A percentile compares a stretch with the other conserved stretches of the same genome.
Conservation (phyloP, 805 yeast genomes). For the Maudiozyma turicensis region DNA sequence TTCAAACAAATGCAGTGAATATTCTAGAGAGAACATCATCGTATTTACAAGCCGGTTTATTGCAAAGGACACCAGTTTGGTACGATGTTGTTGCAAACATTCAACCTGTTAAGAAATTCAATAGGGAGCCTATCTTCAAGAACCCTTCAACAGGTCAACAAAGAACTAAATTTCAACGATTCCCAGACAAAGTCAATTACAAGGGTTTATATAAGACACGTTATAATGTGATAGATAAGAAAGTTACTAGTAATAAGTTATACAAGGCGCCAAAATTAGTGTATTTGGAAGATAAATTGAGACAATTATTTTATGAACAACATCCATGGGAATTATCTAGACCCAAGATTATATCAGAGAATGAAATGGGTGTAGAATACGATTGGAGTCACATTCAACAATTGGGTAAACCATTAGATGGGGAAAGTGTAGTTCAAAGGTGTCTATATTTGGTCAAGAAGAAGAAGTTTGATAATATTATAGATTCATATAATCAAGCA, state of each 20-base stretch:
- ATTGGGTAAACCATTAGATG: constrained; percentile 65
- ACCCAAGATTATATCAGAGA: constrained; percentile 77
- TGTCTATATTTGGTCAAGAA: constrained; percentile 45
- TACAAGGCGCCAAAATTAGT: constrained; percentile 25
- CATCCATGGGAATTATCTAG: constrained; percentile 98
- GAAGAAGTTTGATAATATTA: constrained; percentile 27
- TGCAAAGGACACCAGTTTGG: constrained; percentile 77
- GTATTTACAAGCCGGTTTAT: constrained; percentile 59
- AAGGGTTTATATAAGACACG: constrained; percentile 30
- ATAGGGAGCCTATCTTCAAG: constrained; percentile 21
- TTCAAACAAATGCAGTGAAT: constrained; percentile 63
- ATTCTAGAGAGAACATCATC: constrained; percentile 77
- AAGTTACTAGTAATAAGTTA: constrained; percentile 9
- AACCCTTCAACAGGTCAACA: constrained; percentile 14
- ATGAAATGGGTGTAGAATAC: constrained; percentile 44
- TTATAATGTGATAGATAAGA: constrained; percentile 15
- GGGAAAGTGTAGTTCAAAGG: constrained; percentile 80
- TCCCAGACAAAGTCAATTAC: constrained; percentile 5
- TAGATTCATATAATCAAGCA: constrained; percentile 75
- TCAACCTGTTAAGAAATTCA: constrained; percentile 65
- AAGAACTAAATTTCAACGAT: constrained; percentile 10
- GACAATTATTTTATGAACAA: constrained; percentile 75
- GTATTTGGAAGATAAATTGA: constrained; percentile 59
- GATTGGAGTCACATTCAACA: constrained; percentile 83
- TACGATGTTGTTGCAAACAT: constrained; percentile 69